Percentiles rank a stretch among this genome's conserved stretches.
These are phyloP conservation scores for Prosopis cineraria DNA, from an alignment of 306 rosid species.

Conservation along the genomic window DNA sequence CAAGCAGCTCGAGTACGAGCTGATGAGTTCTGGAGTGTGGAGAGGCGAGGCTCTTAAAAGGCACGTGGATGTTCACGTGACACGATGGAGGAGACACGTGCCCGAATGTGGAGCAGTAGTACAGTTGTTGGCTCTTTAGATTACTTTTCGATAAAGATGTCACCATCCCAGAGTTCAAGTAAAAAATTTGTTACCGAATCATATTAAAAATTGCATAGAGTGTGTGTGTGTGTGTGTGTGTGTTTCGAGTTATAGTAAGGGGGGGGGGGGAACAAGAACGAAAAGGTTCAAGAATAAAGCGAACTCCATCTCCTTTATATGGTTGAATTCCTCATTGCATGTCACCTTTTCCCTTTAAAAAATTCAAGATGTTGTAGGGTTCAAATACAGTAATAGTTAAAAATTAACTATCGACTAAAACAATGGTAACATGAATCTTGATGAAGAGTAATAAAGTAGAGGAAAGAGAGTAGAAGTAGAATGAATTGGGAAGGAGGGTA, in stretches of 20 bases:
- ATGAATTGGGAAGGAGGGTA: too few relatives aligned
- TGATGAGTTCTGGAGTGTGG: neutral
- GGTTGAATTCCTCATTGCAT: neutral
- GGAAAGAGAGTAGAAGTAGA: too few relatives aligned
- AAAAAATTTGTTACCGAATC: neutral
- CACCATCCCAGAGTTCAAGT: neutral
- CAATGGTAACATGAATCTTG: too few relatives aligned
- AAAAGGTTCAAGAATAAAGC: neutral
- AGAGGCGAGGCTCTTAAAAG: neutral
- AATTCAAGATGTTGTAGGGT: too few relatives aligned
- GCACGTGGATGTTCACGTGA: conserved; percentile 64
- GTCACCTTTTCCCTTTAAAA: too few relatives aligned
- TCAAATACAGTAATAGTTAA: too few relatives aligned
- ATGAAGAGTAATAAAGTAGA: too few relatives aligned
- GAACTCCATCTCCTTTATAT: neutral
- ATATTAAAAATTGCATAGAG: neutral
- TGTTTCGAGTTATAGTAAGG: neutral
- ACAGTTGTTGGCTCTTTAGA: neutral
- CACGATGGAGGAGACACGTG: conserved; percentile 49
- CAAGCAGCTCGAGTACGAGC: neutral
- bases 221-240: neutral
- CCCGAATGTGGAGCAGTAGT: conserved; percentile 26
- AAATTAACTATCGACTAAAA: too few relatives aligned
- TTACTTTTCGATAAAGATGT: neutral
- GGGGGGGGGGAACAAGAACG: too few relatives aligned